Evolutionary conservation across 1,284 basidiomycete genomes (phyloP), one percentile per base, ranked within the genome.

Genomic region (Mycena citricolor): DNA sequence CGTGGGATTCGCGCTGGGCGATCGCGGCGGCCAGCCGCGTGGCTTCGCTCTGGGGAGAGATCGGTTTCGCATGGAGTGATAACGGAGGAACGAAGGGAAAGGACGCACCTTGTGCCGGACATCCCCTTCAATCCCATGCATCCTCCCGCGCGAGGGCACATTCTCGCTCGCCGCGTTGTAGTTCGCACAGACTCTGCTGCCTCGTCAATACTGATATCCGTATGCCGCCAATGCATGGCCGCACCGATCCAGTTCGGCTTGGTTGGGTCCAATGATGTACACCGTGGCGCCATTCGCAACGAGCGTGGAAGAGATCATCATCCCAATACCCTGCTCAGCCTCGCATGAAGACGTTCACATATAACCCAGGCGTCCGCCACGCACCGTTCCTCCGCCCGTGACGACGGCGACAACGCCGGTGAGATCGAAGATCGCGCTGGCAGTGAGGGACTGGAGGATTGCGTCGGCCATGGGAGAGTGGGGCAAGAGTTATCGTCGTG

Each of bases 41-140:
- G 0, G 73, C 73, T 57, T 76, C 74, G 4, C 36, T 19, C 47
- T 49, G 16, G 7, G n/a, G 13, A 26, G 4, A 5, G 3, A 31
- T 22, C 13, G 25, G n/a, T n/a, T n/a, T n/a, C n/a, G n/a, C 24
- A 21, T 10, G 11, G 23, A 14, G 17, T 20, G 12, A 32, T 11
- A 5, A 32, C n/a, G 22, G 8, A 19, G n/a, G 11, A 4, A 12
- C 11, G 11, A 32, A 17, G 11, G 12, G 32, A 30, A 19, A 21
- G 17, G 20, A 17, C 54, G 2, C 25, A 73, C 73, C 64, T 76
- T 77, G 17, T 56, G 54, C n/a, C 73, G 61, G 32, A 77, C 58
- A 49, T 77, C 73, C 0, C 71, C 73, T 45, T 67, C 60, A 7
- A 77, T 50, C 8, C 70, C 71, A 47, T 68, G 49, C 51, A 77